Base-by-base conservation (phyloP, 805 yeast species). In the Torulaspora franciscae region DNA sequence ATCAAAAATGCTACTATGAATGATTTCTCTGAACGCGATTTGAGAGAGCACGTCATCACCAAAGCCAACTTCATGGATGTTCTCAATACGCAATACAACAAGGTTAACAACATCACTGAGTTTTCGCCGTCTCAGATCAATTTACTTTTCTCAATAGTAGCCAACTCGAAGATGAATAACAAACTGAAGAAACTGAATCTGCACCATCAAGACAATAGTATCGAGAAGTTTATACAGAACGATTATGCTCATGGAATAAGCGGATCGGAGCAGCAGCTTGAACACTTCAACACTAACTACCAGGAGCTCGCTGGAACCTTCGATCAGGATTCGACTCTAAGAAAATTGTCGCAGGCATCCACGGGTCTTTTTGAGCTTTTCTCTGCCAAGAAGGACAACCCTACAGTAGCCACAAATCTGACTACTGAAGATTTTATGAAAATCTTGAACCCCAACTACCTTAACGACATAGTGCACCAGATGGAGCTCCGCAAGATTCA, bases 121-220 rank as follows among this genome's bases (percentile, higher is more conserved):
- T 70, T 70, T 37, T 67, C 74, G 0, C 73, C 72, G 1, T 63
- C 71, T 2, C 74, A 70, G 47, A 68, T 70, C 7, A 61, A 67
- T 41, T 45, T 70, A 14, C 49, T 70, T 40, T 70, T 70, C 49
- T 59, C 67, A 0, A 62, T 65, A 27, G 68, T 62, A 4, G 60
- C 64, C 2, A 65, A 68, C 47, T 66, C 65, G 23, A 68, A 68
- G 51, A 42, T 54, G 30, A 55, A 55, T 37, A 52, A 52, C 30
- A 48, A 45, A 37, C 53, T 30, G 35, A 56, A 42, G 47, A 48
- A 36, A 48, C 48, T 43, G 26, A 45, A 33, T 28, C 35, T 54
- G 35, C 66, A 62, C 37, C 61, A 58, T 37, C 49, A 56, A 14
- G 65, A 59, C 45, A 40, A 56, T 2, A 44, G 47, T 3, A 63